Percentiles rank a stretch among this genome's conserved stretches.
These are phyloP conservation scores for Geranium incanum DNA, from an alignment of 441 rosid species.

Conservation along the genomic window DNA sequence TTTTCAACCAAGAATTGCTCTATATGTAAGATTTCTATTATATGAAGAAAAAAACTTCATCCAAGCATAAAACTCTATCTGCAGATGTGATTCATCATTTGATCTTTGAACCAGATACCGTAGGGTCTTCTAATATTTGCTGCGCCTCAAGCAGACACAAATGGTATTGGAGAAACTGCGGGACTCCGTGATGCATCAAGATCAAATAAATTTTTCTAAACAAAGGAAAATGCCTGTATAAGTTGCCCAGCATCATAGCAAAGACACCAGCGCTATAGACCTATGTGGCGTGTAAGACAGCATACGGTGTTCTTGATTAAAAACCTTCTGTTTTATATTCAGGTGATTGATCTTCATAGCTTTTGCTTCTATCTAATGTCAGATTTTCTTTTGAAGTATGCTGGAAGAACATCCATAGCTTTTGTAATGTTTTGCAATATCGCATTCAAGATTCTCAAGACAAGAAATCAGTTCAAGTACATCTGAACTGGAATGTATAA, in stretches of 20 bases:
- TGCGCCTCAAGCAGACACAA: constrained; percentile 84
- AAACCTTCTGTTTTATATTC: constrained; percentile 94
- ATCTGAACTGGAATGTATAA: constrained; percentile 68
- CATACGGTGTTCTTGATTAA: constrained; percentile 93
- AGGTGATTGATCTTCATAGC: constrained; percentile 36
- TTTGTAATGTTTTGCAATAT: constrained; percentile 75
- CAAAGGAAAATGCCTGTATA: constrained; percentile 41
- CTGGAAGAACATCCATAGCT: constrained; percentile 58
- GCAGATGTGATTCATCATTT: constrained; percentile 11
- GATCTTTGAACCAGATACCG: constrained; percentile 47
- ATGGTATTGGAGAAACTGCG: constrained; percentile 97
- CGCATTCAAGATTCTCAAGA: constrained; percentile 80
- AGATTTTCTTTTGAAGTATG: no score
- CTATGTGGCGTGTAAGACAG: constrained; percentile 95
- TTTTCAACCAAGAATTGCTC: constrained; percentile 87
- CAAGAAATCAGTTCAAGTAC: constrained; percentile 67
- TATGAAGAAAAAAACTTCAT: constrained; percentile 1
- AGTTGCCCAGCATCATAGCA: constrained; percentile 56
- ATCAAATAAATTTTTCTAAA: constrained; percentile 67
- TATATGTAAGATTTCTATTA: constrained; percentile 55
- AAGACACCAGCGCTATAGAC: constrained; percentile 64
- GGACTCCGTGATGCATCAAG: constrained; percentile 98
- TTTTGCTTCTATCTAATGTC: constrained; percentile 6
- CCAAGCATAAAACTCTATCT: constrained; percentile 8
- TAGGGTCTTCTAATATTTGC: constrained; percentile 76